These are phyloP conservation scores for Saccharomyces hybrid DNA, from an alignment of 1,139 yeast genomes.

Conservation along the genomic window DNA sequence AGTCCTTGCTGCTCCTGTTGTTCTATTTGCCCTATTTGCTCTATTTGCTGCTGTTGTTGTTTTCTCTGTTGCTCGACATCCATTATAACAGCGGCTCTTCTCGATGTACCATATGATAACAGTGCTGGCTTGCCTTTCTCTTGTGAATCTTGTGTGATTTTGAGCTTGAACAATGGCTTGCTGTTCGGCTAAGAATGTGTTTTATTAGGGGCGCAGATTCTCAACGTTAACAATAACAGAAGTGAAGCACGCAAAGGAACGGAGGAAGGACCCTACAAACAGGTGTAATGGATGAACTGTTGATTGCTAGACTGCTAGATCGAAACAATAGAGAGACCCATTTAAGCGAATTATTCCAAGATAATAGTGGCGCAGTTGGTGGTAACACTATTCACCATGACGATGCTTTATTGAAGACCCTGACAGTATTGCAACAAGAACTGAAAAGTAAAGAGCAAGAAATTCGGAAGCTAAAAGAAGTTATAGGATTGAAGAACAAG, in stretches of 20 bases:
- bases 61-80: not conserved
- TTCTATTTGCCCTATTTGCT: too few species aligned
- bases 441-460: conserved; percentile 16
- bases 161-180: too few species aligned
- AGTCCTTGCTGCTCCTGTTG: too few species aligned
- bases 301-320: conserved; percentile 9
- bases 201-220: not conserved
- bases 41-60: not conserved
- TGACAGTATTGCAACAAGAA: conserved; percentile 10
- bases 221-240: not conserved
- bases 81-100: not conserved
- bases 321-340: conserved; percentile 20
- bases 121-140: not conserved
- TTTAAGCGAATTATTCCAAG: conserved; percentile 17
- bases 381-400: not conserved
- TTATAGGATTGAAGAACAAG: conserved; percentile 45
- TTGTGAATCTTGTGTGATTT: too few species aligned
- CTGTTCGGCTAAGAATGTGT: not conserved
- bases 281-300: conserved; percentile 10
- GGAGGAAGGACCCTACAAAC: not conserved
- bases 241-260: not conserved
- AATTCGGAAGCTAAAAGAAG: conserved; percentile 30
- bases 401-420: conserved; percentile 6
- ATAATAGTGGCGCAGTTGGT: conserved; percentile 2
- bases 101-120: not conserved